Evolutionary conservation across 208 protist species (phyloP).

Genomic region (Leishmania braziliensis): DNA sequence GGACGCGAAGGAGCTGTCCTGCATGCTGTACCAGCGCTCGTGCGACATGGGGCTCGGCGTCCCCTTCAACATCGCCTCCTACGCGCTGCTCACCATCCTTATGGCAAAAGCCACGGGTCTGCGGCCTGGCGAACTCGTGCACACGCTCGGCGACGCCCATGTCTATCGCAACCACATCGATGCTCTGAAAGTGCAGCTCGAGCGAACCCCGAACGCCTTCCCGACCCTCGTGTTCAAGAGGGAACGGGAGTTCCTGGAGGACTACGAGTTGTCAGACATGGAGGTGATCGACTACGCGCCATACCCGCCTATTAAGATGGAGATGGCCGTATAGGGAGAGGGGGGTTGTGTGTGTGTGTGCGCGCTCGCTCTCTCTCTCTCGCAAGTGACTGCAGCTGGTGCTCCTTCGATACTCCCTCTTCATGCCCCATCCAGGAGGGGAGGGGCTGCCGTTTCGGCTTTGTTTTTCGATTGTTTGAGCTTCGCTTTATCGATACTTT

Average conservation of each 20-base stretch:
- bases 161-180: conserved; percentile 98
- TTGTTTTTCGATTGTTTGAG: not conserved
- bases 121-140: conserved; percentile 96
- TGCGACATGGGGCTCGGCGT: conserved; percentile 98
- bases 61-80: conserved; percentile 99
- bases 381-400: not conserved
- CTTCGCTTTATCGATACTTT: not conserved
- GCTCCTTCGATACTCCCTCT: not conserved
- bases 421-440: too few species aligned
- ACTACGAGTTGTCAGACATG: conserved; percentile 94
- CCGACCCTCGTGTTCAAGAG: conserved; percentile 79
- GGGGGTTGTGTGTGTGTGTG: conserved; percentile 2
- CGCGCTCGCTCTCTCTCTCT: not conserved
- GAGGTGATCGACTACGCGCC: conserved; percentile 95
- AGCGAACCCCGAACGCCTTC: conserved; percentile 93
- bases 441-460: too few species aligned
- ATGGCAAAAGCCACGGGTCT: conserved; percentile 94
- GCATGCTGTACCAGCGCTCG: conserved; percentile 94
- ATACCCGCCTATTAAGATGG: conserved; percentile 95
- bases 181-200: conserved; percentile 94
- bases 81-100: conserved; percentile 96
- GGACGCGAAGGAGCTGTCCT: conserved; percentile 91
- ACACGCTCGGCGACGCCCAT: conserved; percentile 98
- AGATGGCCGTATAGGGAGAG: conserved; percentile 79
- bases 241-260: conserved; percentile 87